These are phyloP conservation scores for Ophiocordyceps camponoti-floridani DNA, from an alignment of 2,329 filamentous ascomycete genomes.

Conservation along the genomic window DNA sequence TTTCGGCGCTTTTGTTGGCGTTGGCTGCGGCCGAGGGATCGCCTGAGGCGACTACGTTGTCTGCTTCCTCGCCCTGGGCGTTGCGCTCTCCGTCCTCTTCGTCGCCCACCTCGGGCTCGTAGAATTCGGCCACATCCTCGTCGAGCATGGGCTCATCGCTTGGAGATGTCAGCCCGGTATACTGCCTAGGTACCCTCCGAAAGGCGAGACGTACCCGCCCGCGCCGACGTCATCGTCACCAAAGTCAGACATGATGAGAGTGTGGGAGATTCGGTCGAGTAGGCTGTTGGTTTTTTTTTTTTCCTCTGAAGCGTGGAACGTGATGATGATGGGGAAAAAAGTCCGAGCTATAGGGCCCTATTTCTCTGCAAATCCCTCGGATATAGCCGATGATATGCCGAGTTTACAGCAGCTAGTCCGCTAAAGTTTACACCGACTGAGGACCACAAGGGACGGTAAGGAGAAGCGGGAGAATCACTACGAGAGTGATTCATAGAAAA, in stretches of 20 bases:
- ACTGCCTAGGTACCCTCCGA: constrained; percentile 2
- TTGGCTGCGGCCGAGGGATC: constrained; percentile 43
- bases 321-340: not conserved
- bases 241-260: constrained; percentile 50
- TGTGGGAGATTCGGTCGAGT: not conserved
- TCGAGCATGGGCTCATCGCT: constrained; percentile 58
- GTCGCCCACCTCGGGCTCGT: constrained; percentile 34
- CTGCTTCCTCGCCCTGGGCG: constrained; percentile 35
- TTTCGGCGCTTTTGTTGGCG: constrained; percentile 32
- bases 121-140: constrained; percentile 45
- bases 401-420: too few relatives aligned
- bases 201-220: constrained; percentile 34
- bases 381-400: not conserved
- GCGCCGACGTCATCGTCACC: constrained; percentile 46
- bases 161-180: constrained; percentile 1
- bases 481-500: too few relatives aligned
- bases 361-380: too few relatives aligned
- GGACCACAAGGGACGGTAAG: too few relatives aligned
- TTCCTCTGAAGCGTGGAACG: not conserved
- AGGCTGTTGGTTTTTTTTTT: not conserved
- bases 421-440: too few relatives aligned
- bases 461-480: too few relatives aligned
- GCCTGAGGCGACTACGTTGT: constrained; percentile 41
- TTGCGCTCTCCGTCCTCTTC: constrained; percentile 32
- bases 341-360: too few relatives aligned